phyloP scores from a whole-genome alignment of 2,329 filamentous ascomycete species.

The Aureobasidium sp. region DNA sequence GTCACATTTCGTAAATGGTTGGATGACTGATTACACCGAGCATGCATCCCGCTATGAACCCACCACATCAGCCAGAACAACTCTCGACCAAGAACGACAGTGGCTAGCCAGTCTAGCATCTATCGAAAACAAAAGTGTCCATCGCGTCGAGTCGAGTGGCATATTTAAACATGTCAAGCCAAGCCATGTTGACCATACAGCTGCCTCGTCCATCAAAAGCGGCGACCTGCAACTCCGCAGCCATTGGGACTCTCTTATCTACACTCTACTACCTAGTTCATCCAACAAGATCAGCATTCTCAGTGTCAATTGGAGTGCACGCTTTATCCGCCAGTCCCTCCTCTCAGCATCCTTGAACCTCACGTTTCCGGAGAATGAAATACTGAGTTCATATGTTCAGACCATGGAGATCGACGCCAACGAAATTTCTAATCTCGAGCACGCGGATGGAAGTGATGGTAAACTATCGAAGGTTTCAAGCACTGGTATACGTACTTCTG shows the following conservation, averaged over 20 bases:
- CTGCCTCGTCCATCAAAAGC: slow-evolving; percentile 32
- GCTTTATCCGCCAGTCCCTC: slow-evolving; percentile 41
- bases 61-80: slow-evolving; percentile 31
- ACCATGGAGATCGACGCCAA: slow-evolving; percentile 35
- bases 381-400: slow-evolving; percentile 17
- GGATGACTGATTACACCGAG: slow-evolving; percentile 42
- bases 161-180: slow-evolving; percentile 45
- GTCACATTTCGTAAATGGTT: slow-evolving; percentile 43
- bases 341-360: slow-evolving; percentile 5
- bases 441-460: slow-evolving; percentile 32
- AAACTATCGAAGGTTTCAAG: slow-evolving; percentile 28
- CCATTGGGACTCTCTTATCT: slow-evolving; percentile 41
- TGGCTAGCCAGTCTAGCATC: slow-evolving; percentile 40
- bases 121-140: slow-evolving; percentile 46
- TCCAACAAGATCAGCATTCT: slow-evolving; percentile 38
- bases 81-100: slow-evolving; percentile 38
- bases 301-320: slow-evolving; percentile 54
- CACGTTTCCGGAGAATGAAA: neutral
- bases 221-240: slow-evolving; percentile 39
- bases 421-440: slow-evolving; percentile 36
- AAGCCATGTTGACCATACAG: slow-evolving; percentile 33
- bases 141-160: slow-evolving; percentile 41
- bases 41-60: slow-evolving; percentile 38
- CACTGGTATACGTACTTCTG: slow-evolving; percentile 40
- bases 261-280: slow-evolving; percentile 23